Evolutionary conservation across 352 stramenopile species (phyloP).

Genomic region (Phytophthora citricola): DNA sequence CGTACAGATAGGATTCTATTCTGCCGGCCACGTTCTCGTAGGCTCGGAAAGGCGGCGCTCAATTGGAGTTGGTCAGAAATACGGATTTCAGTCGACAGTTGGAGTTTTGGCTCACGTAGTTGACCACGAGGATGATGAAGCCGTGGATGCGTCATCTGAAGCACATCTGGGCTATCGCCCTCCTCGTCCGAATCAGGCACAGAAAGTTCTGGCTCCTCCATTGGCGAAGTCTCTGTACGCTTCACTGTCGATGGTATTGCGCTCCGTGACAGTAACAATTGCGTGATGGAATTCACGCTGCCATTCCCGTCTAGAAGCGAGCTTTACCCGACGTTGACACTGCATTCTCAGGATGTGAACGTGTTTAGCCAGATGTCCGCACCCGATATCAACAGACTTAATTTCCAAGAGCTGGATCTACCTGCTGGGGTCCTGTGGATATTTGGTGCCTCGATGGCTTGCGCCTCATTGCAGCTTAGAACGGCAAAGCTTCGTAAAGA

Average conservation of each 20-base stretch:
- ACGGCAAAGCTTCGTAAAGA: slow-evolving; percentile 18
- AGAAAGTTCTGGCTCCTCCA: slow-evolving; percentile 19
- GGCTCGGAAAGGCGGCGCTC: slow-evolving; percentile 65
- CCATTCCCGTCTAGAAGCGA: slow-evolving; percentile 67
- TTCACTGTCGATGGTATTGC: slow-evolving; percentile 77
- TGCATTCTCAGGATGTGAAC: slow-evolving; percentile 84
- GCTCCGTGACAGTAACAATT: slow-evolving; percentile 60
- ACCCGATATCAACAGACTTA: slow-evolving; percentile 62
- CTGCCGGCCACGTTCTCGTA: slow-evolving; percentile 77
- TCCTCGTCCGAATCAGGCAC: slow-evolving; percentile 20
- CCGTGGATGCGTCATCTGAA: slow-evolving; percentile 11
- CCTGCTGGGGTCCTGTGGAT: slow-evolving; percentile 37
- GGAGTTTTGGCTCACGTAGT: slow-evolving; percentile 75
- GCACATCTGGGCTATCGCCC: slow-evolving; percentile 9
- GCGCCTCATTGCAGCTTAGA: slow-evolving; percentile 38
- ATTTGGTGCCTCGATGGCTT: slow-evolving; percentile 84
- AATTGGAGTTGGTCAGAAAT: slow-evolving; percentile 60
- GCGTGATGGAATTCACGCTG: slow-evolving; percentile 67
- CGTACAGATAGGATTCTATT: slow-evolving; percentile 82
- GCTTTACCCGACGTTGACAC: slow-evolving; percentile 83
- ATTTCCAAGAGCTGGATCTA: slow-evolving; percentile 64
- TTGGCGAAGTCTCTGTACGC: slow-evolving; percentile 56
- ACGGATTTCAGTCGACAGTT: slow-evolving; percentile 71
- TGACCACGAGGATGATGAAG: slow-evolving; percentile 38
- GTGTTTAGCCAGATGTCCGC: slow-evolving; percentile 83